phyloP scores from a whole-genome alignment of 345 rosid species.

The Cardiospermum halicacabum region DNA sequence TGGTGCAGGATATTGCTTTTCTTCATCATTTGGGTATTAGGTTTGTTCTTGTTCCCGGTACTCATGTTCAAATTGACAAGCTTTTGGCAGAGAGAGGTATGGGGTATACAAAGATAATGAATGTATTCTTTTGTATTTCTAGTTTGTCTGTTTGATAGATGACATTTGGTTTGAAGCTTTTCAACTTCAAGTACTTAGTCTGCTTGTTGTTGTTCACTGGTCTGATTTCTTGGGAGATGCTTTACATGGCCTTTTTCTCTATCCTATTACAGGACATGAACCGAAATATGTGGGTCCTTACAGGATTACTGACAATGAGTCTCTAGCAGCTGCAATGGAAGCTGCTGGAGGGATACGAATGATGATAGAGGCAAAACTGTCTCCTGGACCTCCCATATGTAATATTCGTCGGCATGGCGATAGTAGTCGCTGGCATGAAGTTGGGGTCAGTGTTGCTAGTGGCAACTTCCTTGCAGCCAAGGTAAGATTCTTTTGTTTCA shows the following conservation, averaged over 20 bases:
- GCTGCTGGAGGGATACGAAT: conserved; percentile 88
- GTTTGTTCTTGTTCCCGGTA: conserved; percentile 85
- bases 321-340: conserved; percentile 87
- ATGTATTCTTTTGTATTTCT: not conserved
- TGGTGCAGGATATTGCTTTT: conserved; percentile 82
- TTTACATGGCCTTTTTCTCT: conserved; percentile 8
- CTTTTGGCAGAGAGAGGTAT: conserved; percentile 80
- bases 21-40: conserved; percentile 83
- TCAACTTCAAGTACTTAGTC: not conserved
- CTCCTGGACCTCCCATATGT: conserved; percentile 90
- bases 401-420: conserved; percentile 89
- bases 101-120: not conserved
- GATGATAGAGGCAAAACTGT: conserved; percentile 91
- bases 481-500: conserved; percentile 31
- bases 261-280: conserved; percentile 48
- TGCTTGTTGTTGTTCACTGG: not conserved
- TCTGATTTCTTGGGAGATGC: conserved; percentile 4
- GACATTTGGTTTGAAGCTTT: not conserved
- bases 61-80: conserved; percentile 81
- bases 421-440: conserved; percentile 81
- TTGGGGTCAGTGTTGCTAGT: conserved; percentile 90
- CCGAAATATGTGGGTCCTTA: conserved; percentile 69
- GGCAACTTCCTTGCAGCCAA: conserved; percentile 98
- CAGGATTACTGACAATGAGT: conserved; percentile 78
- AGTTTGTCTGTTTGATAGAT: not conserved